Conservation (phyloP, 805 yeast genomes). For the Pichia nanzhaoensis region DNA sequence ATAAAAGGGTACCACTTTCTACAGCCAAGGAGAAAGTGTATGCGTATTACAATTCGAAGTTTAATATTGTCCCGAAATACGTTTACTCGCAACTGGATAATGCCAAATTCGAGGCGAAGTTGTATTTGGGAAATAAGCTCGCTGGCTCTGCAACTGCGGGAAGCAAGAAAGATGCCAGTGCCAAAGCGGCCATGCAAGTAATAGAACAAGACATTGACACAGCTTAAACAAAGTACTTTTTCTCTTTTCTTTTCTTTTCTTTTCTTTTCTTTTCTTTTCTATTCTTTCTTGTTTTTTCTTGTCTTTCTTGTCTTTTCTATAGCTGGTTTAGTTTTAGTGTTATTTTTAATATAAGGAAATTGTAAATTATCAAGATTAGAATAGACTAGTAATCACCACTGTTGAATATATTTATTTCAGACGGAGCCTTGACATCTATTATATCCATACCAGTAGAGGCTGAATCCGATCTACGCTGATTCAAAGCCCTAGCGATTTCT, state of each 20-base stretch:
- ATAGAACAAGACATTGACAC: constrained; percentile 3
- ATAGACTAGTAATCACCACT: constrained; percentile 42
- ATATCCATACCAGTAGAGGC: constrained; percentile 27
- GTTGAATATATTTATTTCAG: constrained; percentile 51
- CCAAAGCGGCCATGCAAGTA: constrained; percentile 10
- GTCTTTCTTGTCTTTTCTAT: neutral
- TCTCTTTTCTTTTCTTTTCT: neutral
- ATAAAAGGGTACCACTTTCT: neutral
- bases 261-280: neutral
- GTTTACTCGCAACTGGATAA: constrained; percentile 1
- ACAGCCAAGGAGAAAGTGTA: constrained; percentile 9
- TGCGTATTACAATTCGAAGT: constrained; percentile 10
- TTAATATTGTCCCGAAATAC: constrained; percentile 8
- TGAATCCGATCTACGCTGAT: constrained; percentile 34
- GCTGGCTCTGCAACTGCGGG: constrained; percentile 3
- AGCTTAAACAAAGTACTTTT: neutral
- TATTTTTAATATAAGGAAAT: no score
- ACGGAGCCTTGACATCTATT: constrained; percentile 74
- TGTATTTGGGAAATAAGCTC: constrained; percentile 1
- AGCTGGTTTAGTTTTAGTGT: no score
- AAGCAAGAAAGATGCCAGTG: constrained; percentile 12
- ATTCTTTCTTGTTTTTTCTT: no score
- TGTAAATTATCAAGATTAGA: neutral
- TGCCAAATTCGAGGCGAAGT: constrained; percentile 4
- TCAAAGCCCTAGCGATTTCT: constrained; percentile 75